phyloP scores from a whole-genome alignment of 768 basidiomycete species.

The Naganishia randhawae region DNA sequence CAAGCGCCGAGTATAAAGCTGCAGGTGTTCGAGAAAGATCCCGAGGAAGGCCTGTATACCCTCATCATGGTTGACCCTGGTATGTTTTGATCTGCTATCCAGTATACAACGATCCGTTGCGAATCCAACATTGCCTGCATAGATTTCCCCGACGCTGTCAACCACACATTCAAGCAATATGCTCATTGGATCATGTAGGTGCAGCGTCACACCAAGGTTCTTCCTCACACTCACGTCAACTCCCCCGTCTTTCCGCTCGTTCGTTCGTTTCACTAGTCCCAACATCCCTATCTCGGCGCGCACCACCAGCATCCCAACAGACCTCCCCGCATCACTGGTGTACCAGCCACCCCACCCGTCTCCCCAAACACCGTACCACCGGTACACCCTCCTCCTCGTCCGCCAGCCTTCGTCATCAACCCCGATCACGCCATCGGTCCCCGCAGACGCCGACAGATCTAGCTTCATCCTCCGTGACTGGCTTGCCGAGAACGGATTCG shows the following conservation, averaged over 20 bases:
- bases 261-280: conserved; percentile 56
- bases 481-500: conserved; percentile 27
- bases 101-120: background rate
- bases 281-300: conserved; percentile 68
- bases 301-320: conserved; percentile 51
- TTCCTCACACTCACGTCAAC: conserved; percentile 25
- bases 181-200: conserved; percentile 83
- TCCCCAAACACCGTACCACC: conserved; percentile 81
- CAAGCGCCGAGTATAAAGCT: conserved; percentile 64
- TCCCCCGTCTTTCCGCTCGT: conserved; percentile 5
- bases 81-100: conserved; percentile 37
- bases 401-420: conserved; percentile 60
- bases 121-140: background rate
- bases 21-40: conserved; percentile 66
- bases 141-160: conserved; percentile 79
- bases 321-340: conserved; percentile 31
- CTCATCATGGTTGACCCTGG: conserved; percentile 84
- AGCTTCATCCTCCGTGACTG: conserved; percentile 28
- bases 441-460: conserved; percentile 10
- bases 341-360: conserved; percentile 93
- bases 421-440: conserved; percentile 10
- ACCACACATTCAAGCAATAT: conserved; percentile 64
- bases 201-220: background rate
- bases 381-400: conserved; percentile 73
- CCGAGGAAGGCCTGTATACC: conserved; percentile 71